Evolutionary conservation across 1,139 yeast species (phyloP).

Genomic region (Yamadazyma mexicana): DNA sequence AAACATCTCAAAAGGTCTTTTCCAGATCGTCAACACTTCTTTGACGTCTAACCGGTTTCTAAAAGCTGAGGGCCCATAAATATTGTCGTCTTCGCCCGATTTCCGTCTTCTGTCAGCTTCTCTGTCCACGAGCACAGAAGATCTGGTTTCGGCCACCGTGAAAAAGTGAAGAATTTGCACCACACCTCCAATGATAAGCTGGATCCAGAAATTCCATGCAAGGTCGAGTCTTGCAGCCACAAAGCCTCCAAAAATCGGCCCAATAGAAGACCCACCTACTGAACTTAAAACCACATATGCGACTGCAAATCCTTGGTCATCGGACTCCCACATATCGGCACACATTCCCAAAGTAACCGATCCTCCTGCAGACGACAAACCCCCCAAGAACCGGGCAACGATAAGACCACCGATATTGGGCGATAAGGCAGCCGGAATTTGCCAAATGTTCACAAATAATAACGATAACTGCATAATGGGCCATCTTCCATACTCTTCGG

Average conservation of each 20-base stretch:
- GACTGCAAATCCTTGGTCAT: constrained; percentile 36
- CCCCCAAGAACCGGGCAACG: constrained; percentile 30
- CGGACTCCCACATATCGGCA: constrained; percentile 41
- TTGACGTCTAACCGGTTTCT: constrained; percentile 18
- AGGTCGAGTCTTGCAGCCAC: constrained; percentile 26
- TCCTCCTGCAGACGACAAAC: constrained; percentile 36
- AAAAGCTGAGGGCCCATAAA: constrained; percentile 31
- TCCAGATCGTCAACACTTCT: constrained; percentile 28
- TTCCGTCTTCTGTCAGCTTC: constrained; percentile 34
- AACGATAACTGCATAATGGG: constrained; percentile 34
- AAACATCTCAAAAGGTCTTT: constrained; percentile 38
- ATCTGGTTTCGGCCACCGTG: constrained; percentile 32
- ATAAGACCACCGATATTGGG: constrained; percentile 32
- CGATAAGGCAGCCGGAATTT: constrained; percentile 32
- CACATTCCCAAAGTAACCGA: constrained; percentile 41
- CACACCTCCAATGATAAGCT: constrained; percentile 35
- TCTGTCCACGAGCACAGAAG: constrained; percentile 29
- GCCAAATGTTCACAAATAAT: constrained; percentile 37
- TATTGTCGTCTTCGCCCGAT: constrained; percentile 25
- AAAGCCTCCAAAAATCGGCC: constrained; percentile 39
- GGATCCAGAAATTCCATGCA: constrained; percentile 41
- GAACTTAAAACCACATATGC: constrained; percentile 38
- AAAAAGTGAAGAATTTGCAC: constrained; percentile 29
- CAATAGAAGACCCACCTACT: constrained; percentile 37
- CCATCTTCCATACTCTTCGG: constrained; percentile 39